These are phyloP conservation scores for Penicillium italicum DNA, from an alignment of 2,329 filamentous ascomycete genomes.

Conservation along the genomic window DNA sequence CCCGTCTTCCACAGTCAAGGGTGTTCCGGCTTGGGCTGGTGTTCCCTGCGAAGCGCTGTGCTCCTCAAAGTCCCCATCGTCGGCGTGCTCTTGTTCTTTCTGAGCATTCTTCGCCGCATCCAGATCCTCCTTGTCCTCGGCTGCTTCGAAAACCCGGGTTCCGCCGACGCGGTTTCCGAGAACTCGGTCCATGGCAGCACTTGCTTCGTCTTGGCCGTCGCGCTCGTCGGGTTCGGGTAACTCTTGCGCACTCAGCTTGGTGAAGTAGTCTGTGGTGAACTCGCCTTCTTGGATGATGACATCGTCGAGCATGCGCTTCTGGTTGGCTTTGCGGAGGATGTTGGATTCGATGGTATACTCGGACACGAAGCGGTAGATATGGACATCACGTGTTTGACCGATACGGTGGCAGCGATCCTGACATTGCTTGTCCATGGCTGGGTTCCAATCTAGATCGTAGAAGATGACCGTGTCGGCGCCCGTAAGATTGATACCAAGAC, in stretches of 20 bases:
- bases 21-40: constrained; percentile 35
- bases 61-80: constrained; percentile 82
- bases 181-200: constrained; percentile 80
- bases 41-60: constrained; percentile 40
- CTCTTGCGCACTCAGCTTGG: constrained; percentile 67
- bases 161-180: constrained; percentile 66
- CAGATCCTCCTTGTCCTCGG: constrained; percentile 89
- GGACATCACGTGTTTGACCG: constrained; percentile 93
- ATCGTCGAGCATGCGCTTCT: constrained; percentile 96
- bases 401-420: constrained; percentile 97
- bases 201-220: constrained; percentile 68
- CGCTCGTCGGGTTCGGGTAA: constrained; percentile 59
- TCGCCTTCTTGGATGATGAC: constrained; percentile 98
- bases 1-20: constrained; percentile 31
- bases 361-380: constrained; percentile 92
- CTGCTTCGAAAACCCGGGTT: constrained; percentile 74
- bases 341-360: constrained; percentile 97
- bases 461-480: constrained; percentile 98
- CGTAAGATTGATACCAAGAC: constrained; percentile 92
- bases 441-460: constrained; percentile 99
- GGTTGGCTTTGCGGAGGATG: constrained; percentile 91
- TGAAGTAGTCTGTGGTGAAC: constrained; percentile 96
- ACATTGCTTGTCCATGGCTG: constrained; percentile 99
- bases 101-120: constrained; percentile 81
- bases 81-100: constrained; percentile 78